phyloP scores from a whole-genome alignment of 306 rosid species.

The Herpetospermum pedunculosum region DNA sequence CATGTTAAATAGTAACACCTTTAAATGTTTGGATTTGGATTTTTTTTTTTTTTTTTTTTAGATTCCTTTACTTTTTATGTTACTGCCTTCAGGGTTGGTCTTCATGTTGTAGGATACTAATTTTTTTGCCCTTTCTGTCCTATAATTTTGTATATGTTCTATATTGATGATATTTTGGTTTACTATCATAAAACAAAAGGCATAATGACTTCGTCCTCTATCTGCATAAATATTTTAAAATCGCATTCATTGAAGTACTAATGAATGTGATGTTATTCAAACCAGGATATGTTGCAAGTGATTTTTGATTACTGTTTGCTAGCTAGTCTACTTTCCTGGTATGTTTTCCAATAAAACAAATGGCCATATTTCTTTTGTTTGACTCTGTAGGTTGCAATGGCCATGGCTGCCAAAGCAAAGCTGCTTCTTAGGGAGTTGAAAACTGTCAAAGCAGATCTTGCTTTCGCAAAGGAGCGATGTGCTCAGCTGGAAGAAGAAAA shows the following conservation, averaged over 20 bases:
- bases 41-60: too few relatives aligned
- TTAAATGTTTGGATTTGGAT: too few relatives aligned
- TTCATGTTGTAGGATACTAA: not conserved
- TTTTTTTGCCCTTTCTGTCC: not conserved
- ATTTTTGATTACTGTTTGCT: not conserved
- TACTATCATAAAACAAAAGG: too few relatives aligned
- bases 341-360: not conserved
- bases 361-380: conserved; percentile 9
- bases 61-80: not conserved
- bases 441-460: conserved; percentile 93
- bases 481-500: conserved; percentile 95
- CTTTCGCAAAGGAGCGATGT: conserved; percentile 98
- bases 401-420: conserved; percentile 99
- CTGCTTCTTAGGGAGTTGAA: conserved; percentile 94
- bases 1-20: not conserved
- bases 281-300: not conserved
- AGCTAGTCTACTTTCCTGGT: too few relatives aligned
- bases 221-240: not conserved
- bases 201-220: not conserved
- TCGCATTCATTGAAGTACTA: not conserved
- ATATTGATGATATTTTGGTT: not conserved
- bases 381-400: conserved; percentile 87
- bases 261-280: not conserved
- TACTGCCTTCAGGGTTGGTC: not conserved
- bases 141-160: not conserved